Conservation (phyloP, 2,329 filamentous ascomycete genomes). For the Arthrinium phaeospermum region DNA sequence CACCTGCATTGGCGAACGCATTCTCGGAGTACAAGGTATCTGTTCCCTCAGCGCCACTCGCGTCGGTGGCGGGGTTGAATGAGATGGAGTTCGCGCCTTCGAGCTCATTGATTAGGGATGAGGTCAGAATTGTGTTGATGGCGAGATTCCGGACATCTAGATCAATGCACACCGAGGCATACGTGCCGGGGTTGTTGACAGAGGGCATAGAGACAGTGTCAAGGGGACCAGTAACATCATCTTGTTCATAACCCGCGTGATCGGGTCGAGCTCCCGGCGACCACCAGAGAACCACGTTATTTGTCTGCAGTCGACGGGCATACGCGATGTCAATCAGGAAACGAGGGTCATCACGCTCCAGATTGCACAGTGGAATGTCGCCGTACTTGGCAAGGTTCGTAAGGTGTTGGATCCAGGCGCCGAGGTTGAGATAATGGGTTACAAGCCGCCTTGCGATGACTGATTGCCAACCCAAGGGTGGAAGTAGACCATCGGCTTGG, state of each 20-base stretch:
- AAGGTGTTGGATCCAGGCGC: constrained; percentile 88
- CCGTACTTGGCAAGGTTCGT: constrained; percentile 89
- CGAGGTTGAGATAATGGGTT: constrained; percentile 89
- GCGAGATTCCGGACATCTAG: constrained; percentile 91
- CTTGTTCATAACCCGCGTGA: constrained; percentile 93
- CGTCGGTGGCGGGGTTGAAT: constrained; percentile 77
- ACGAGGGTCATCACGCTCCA: constrained; percentile 91
- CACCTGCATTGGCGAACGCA: constrained; percentile 90
- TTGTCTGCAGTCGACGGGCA: constrained; percentile 85
- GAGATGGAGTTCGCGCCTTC: constrained; percentile 88
- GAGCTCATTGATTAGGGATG: constrained; percentile 93
- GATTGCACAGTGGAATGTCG: constrained; percentile 91
- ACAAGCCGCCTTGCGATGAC: constrained; percentile 87
- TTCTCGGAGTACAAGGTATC: constrained; percentile 83
- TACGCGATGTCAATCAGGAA: constrained; percentile 97
- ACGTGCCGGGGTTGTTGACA: constrained; percentile 91
- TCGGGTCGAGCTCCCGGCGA: constrained; percentile 85
- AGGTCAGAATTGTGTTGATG: constrained; percentile 97
- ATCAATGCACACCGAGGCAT: constrained; percentile 95
- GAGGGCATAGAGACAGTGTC: constrained; percentile 91
- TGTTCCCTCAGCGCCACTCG: constrained; percentile 63
- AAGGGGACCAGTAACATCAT: constrained; percentile 82
- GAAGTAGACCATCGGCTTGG: constrained; percentile 82
- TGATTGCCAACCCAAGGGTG: constrained; percentile 91
- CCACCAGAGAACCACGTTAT: constrained; percentile 97